Percentiles rank a stretch among this genome's conserved stretches.
Conservation (phyloP, 257 asterid species). For the Paulownia fortunei region DNA sequence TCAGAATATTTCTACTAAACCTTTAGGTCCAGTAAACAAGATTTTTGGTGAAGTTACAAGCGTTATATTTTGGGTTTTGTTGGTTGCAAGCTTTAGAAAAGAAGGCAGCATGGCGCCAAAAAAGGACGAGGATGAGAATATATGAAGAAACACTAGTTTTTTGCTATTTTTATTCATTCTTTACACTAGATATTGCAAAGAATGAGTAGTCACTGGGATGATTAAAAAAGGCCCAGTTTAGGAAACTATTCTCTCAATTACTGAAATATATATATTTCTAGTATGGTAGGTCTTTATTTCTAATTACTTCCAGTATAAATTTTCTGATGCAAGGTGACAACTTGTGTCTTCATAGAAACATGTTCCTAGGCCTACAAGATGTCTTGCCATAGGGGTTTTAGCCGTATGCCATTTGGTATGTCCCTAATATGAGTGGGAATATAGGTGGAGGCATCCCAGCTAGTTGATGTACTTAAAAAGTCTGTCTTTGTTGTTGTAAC, state of each 20-base stretch:
- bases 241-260: slow-evolving; percentile 40
- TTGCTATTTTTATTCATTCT: slow-evolving; percentile 49
- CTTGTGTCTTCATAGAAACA: slow-evolving; percentile 8
- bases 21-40: slow-evolving; percentile 26
- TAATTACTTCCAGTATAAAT: slow-evolving; percentile 27
- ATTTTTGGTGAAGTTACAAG: slow-evolving; percentile 38
- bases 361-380: slow-evolving; percentile 19
- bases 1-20: no score
- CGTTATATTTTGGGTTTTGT: slow-evolving; percentile 39
- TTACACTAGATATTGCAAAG: slow-evolving; percentile 47
- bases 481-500: slow-evolving; percentile 27
- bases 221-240: slow-evolving; percentile 38
- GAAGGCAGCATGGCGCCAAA: slow-evolving; percentile 44
- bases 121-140: no score
- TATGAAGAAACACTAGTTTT: no score
- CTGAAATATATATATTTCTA: slow-evolving; percentile 47
- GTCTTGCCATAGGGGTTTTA: slow-evolving; percentile 2
- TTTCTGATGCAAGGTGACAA: slow-evolving; percentile 22
- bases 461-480: slow-evolving; percentile 30
- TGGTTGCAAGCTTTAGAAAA: slow-evolving; percentile 42
- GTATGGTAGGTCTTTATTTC: slow-evolving; percentile 30
- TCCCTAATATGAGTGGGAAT: slow-evolving; percentile 14
- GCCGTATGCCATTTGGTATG: neutral
- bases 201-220: slow-evolving; percentile 48
- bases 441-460: no score